Conservation (phyloP, 495 filamentous ascomycete species). For the Ramalina intermedia region DNA sequence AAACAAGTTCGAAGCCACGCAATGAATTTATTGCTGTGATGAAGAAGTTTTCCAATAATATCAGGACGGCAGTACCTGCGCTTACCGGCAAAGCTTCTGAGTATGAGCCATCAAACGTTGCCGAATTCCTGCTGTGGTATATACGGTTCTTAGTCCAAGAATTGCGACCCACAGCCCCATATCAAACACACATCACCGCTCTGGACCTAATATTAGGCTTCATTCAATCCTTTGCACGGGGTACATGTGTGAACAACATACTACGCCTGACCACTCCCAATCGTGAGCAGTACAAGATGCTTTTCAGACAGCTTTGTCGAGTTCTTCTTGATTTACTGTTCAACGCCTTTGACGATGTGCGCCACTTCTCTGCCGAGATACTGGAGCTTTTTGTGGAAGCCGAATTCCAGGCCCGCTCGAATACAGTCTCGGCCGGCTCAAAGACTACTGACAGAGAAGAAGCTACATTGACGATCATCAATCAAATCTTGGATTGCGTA, state of each 20-base stretch:
- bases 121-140: conserved; percentile 52
- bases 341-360: conserved; percentile 87
- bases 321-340: conserved; percentile 62
- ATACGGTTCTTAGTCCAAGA: conserved; percentile 54
- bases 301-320: conserved; percentile 20
- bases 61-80: neutral
- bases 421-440: neutral
- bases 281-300: neutral
- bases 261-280: neutral
- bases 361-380: conserved; percentile 45
- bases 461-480: neutral
- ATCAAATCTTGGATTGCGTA: neutral
- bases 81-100: conserved; percentile 25
- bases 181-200: conserved; percentile 73
- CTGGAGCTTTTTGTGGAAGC: conserved; percentile 24
- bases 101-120: neutral
- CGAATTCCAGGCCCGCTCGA: neutral
- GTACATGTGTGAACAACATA: conserved; percentile 9
- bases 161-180: conserved; percentile 60
- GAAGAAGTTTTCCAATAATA: conserved; percentile 48
- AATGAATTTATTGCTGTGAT: conserved; percentile 57
- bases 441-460: neutral
- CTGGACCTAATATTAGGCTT: conserved; percentile 50
- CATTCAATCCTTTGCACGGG: conserved; percentile 29
- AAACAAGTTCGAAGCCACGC: conserved; percentile 71